Evolutionary conservation across 805 yeast species (phyloP).

Genomic region (Candida ponderosae): DNA sequence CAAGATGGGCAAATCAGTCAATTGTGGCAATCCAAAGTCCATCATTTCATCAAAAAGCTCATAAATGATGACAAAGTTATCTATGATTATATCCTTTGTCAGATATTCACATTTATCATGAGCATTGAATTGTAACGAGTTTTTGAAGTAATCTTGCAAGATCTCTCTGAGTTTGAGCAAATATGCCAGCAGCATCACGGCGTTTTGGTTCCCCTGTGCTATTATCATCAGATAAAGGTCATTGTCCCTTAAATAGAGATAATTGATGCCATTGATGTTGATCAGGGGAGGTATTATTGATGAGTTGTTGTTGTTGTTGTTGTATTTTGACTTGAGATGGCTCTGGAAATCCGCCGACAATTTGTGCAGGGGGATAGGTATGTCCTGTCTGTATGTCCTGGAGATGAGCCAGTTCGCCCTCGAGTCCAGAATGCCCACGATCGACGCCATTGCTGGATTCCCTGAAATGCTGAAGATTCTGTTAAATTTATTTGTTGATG

Average conservation of each 20-base stretch:
- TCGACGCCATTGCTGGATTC: conserved; percentile 48
- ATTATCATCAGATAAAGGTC: conserved; percentile 27
- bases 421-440: conserved; percentile 60
- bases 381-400: conserved; percentile 66
- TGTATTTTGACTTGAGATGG: conserved; percentile 37
- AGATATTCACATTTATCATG: conserved; percentile 16
- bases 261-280: conserved; percentile 40
- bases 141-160: conserved; percentile 37
- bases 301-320: conserved; percentile 28
- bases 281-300: conserved; percentile 31
- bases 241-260: conserved; percentile 43
- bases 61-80: conserved; percentile 66
- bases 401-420: conserved; percentile 62
- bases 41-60: conserved; percentile 86
- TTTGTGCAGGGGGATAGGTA: conserved; percentile 34
- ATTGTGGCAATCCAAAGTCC: conserved; percentile 83
- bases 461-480: not conserved
- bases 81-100: conserved; percentile 54
- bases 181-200: conserved; percentile 50
- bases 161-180: conserved; percentile 38
- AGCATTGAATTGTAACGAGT: not conserved
- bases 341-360: conserved; percentile 56
- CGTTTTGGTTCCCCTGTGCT: conserved; percentile 31
- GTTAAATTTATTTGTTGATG: too few species aligned
- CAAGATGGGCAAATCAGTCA: conserved; percentile 71